phyloP scores from a whole-genome alignment of 1,284 basidiomycete genomes.

The Ganoderma lucidum region DNA sequence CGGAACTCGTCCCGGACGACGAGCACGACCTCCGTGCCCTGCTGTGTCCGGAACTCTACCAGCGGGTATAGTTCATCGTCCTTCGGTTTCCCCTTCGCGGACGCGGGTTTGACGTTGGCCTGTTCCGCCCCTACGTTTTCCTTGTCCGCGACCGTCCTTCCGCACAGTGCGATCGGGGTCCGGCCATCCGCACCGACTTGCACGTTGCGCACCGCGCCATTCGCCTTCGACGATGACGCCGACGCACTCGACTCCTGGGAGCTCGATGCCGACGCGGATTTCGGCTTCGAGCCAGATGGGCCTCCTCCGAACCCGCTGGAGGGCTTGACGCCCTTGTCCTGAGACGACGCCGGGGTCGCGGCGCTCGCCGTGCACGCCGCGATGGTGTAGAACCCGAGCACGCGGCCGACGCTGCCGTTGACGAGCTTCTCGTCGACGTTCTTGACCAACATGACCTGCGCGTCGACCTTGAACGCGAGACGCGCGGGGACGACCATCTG shows the following conservation, averaged over 20 bases:
- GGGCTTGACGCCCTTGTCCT: background rate
- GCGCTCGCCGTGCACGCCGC: conserved; percentile 35
- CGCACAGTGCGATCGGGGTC: conserved; percentile 36
- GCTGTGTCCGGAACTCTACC: conserved; percentile 79
- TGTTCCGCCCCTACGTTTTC: conserved; percentile 34
- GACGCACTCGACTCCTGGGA: conserved; percentile 31
- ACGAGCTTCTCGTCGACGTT: conserved; percentile 54
- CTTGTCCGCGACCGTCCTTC: conserved; percentile 38
- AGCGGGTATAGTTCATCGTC: conserved; percentile 66
- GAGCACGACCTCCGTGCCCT: conserved; percentile 69
- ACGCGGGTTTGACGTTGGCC: conserved; percentile 23
- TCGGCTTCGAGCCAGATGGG: conserved; percentile 11
- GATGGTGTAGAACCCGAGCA: conserved; percentile 43
- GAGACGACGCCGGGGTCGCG: background rate
- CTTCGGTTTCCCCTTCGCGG: conserved; percentile 39
- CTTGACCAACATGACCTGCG: conserved; percentile 81
- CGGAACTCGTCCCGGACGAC: conserved; percentile 48
- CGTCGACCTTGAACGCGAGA: conserved; percentile 54
- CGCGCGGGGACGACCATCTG: conserved; percentile 46
- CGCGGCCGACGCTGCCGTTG: conserved; percentile 47
- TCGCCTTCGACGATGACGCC: conserved; percentile 28
- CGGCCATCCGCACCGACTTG: conserved; percentile 45
- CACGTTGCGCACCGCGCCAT: conserved; percentile 44
- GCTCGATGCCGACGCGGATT: conserved; percentile 22
- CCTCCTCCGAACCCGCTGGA: no score